Evolutionary conservation across 2,329 filamentous ascomycete genomes (phyloP).

Genomic region (Passalora sequoiae): DNA sequence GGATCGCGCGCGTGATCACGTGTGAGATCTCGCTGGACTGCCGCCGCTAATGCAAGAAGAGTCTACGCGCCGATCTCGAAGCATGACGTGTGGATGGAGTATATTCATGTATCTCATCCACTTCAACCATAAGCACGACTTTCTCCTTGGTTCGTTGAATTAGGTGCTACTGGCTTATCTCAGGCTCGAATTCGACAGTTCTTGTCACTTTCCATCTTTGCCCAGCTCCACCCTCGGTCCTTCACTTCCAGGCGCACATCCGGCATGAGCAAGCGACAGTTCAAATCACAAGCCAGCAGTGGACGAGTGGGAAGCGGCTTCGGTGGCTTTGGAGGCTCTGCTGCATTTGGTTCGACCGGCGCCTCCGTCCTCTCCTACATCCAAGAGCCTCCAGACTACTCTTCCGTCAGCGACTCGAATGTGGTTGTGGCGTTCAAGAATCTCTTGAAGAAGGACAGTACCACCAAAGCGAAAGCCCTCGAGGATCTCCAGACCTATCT

Average conservation of each 20-base stretch:
- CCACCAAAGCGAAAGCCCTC: constrained; percentile 82
- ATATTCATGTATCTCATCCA: no score
- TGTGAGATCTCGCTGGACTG: no score
- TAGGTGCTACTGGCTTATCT: no score
- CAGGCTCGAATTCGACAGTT: no score
- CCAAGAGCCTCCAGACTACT: constrained; percentile 76
- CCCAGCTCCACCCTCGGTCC: no score
- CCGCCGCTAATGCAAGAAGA: no score
- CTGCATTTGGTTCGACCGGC: constrained; percentile 44
- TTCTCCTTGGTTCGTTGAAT: no score
- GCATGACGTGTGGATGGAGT: no score
- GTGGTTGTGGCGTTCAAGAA: constrained; percentile 90
- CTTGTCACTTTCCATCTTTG: no score
- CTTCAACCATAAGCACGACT: no score
- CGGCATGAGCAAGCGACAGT: constrained; percentile 54
- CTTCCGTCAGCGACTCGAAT: constrained; percentile 70
- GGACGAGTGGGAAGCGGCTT: constrained; percentile 46
- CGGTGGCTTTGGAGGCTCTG: constrained; percentile 32
- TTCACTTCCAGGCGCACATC: no score
- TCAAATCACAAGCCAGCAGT: constrained; percentile 60
- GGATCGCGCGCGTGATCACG: neutral
- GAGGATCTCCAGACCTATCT: constrained; percentile 73
- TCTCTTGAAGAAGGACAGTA: constrained; percentile 84
- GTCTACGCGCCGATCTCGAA: no score
- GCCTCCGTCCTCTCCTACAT: constrained; percentile 76